phyloP scores from a whole-genome alignment of 257 asterid species.

The Nicotiana tomentosiformis region DNA sequence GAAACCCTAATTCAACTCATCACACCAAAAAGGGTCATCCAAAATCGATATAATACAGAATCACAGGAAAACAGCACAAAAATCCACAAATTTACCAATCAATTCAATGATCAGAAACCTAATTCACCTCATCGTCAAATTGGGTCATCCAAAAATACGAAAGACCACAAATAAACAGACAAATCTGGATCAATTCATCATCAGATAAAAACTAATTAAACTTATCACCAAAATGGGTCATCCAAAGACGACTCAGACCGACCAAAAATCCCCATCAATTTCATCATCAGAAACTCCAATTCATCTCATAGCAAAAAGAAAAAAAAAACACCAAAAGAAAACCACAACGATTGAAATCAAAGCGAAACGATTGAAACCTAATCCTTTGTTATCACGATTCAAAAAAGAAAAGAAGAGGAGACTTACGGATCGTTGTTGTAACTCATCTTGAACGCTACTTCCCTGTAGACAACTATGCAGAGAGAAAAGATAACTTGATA shows the following conservation, averaged over 20 bases:
- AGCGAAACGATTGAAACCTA: constrained; percentile 12
- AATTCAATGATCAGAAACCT: constrained; percentile 6
- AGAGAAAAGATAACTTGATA: neutral
- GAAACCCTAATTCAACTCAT: constrained; percentile 13
- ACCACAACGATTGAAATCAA: neutral
- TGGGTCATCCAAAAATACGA: neutral
- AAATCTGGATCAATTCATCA: constrained; percentile 2
- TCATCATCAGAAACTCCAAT: neutral
- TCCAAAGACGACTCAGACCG: neutral
- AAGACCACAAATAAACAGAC: neutral
- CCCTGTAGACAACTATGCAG: neutral
- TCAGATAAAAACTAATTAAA: neutral
- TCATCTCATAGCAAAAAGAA: neutral
- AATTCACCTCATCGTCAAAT: neutral
- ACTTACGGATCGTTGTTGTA: constrained; percentile 71
- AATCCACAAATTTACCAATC: neutral
- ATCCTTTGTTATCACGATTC: constrained; percentile 10
- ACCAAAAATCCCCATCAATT: neutral
- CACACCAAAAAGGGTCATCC: neutral
- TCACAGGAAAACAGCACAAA: neutral
- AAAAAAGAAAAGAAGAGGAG: neutral
- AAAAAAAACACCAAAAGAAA: neutral
- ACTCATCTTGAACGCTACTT: constrained; percentile 29
- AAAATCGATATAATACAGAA: neutral
- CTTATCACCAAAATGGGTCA: neutral